These are phyloP conservation scores for Xylaria scruposa DNA, from an alignment of 495 filamentous ascomycete genomes.

Conservation along the genomic window DNA sequence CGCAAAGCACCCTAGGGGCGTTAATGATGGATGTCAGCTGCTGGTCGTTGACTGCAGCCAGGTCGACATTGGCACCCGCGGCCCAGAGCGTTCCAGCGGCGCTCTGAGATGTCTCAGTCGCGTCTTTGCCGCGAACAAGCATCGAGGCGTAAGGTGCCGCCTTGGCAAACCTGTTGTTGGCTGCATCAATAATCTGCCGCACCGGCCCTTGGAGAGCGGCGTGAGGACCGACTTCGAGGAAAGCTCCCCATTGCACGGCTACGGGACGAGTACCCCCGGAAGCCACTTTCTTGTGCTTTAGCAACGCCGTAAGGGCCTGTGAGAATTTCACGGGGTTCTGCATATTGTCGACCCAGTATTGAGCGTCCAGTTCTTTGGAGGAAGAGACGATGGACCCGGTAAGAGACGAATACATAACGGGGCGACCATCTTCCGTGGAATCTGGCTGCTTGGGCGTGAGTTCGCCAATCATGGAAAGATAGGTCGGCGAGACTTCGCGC, in stretches of 20 bases:
- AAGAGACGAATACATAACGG: slow-evolving; percentile 45
- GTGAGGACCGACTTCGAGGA: slow-evolving; percentile 41
- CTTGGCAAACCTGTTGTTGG: background rate
- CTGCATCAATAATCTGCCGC: slow-evolving; percentile 51
- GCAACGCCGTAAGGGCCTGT: slow-evolving; percentile 40
- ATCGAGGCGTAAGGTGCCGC: slow-evolving; percentile 36
- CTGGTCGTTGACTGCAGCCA: slow-evolving; percentile 45
- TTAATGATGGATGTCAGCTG: slow-evolving; percentile 31
- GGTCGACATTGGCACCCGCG: slow-evolving; percentile 47
- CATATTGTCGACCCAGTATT: slow-evolving; percentile 53
- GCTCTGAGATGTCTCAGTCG: slow-evolving; percentile 36
- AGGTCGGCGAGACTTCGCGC: slow-evolving; percentile 32
- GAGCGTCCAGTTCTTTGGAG: slow-evolving; percentile 31
- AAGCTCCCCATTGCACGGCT: slow-evolving; percentile 23
- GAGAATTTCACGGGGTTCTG: slow-evolving; percentile 49
- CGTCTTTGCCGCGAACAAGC: slow-evolving; percentile 44
- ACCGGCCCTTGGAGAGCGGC: slow-evolving; percentile 57
- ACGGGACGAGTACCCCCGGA: background rate
- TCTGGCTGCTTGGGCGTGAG: background rate
- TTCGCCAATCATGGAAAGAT: slow-evolving; percentile 9
- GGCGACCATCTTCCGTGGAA: background rate
- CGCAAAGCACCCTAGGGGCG: background rate
- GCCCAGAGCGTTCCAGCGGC: slow-evolving; percentile 43
- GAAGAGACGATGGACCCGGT: slow-evolving; percentile 39
- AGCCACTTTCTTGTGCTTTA: background rate